Evolutionary conservation across 805 yeast genomes (phyloP), one percentile per base, ranked within the genome.

Genomic region (Scheffersomyces ergatensis): DNA sequence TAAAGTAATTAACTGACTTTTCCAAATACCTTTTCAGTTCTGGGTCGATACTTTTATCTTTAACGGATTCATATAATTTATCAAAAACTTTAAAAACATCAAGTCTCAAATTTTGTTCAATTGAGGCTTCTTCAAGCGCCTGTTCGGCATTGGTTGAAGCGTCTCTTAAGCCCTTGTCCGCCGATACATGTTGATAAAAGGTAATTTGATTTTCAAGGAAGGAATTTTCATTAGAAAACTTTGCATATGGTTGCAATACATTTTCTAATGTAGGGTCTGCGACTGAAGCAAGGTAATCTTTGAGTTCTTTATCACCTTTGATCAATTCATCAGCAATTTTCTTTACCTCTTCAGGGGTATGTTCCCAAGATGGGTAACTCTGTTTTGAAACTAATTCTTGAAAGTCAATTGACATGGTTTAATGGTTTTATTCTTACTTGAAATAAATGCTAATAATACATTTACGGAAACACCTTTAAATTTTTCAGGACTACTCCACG

Each of bases 131-230:
- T 38, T 77, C 72, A 33, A 84, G 59, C 44, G 70, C 54, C 54
- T 78, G 78, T 46, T 82, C 85, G 0, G 87, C 83, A 44, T 76
- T 65, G 33, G 74, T 73, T 2, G 90, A 80, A 3, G 89, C 87
- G 47, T 84, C 87, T 53, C 96, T 74, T 24, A 85, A 55, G n/a
- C 63, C 78, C 53, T 81, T 77, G 47, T 75, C 71, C 16, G 79
- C 53, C 3, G 90, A 82, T 9, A 88, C 90, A 49, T 83, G 82
- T 59, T 82, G 88, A 53, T 80, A 82, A 55, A 88, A 87, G 15
- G 82, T 67, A 50, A 85, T 60, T 49, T 74, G 82, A 50, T 74
- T 75, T 20, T 67, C 65, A 5, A 71, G 38, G 4, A 72, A 72
- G 8, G 68, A 60, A 33, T 72, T 67, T 19, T 61, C 62, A 54